Evolutionary conservation across 441 rosid genomes (phyloP).

Genomic region (Pelargonium hybrid): DNA sequence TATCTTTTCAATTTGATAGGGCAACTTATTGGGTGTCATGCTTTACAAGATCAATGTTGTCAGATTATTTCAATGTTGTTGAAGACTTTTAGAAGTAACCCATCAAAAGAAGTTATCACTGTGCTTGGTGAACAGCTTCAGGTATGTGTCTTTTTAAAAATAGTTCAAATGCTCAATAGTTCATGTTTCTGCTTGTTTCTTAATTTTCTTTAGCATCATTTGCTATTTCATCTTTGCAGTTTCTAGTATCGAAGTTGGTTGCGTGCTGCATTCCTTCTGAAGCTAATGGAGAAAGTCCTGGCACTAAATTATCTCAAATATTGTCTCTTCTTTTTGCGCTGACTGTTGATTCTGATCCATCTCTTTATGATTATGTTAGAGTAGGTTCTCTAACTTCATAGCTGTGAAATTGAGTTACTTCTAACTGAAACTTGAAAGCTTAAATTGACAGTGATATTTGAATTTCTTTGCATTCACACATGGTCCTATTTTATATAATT

Average conservation of each 20-base stretch:
- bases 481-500: background rate
- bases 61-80: conserved; percentile 55
- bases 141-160: conserved; percentile 34
- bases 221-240: conserved; percentile 36
- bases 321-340: conserved; percentile 59
- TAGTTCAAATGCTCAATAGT: background rate
- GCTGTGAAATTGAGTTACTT: background rate
- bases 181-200: background rate
- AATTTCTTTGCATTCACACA: background rate
- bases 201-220: conserved; percentile 11
- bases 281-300: conserved; percentile 35
- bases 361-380: conserved; percentile 65
- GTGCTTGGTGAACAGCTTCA: conserved; percentile 95
- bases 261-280: conserved; percentile 56
- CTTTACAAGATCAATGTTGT: conserved; percentile 90
- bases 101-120: conserved; percentile 49
- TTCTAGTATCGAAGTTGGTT: conserved; percentile 90
- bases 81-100: conserved; percentile 44
- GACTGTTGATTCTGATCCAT: conserved; percentile 53
- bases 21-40: conserved; percentile 51
- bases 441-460: background rate
- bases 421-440: background rate
- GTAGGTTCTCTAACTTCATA: conserved; percentile 35
- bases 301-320: conserved; percentile 43
- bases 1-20: conserved; percentile 85